Percentiles rank a stretch among this genome's conserved stretches.
Conservation (phyloP, 352 stramenopile genomes). For the Pythium dissotocum region DNA sequence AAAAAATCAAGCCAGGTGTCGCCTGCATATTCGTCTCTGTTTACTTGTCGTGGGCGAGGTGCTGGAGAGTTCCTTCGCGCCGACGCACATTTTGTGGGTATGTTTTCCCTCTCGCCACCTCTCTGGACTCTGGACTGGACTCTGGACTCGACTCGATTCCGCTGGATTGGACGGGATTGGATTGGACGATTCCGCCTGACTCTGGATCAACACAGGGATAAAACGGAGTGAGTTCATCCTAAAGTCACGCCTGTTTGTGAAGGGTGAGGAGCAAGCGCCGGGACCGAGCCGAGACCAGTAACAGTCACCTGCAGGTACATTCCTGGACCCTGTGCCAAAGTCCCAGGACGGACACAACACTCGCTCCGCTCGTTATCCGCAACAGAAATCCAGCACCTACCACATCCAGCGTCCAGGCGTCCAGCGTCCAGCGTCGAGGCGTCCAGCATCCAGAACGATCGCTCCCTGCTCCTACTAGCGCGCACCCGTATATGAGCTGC, state of each 20-base stretch:
- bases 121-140: too few species aligned
- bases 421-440: background rate
- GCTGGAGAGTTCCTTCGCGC: conserved; percentile 9
- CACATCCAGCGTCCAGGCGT: background rate
- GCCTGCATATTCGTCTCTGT: background rate
- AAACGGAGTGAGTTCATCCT: background rate
- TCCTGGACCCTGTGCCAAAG: conserved; percentile 7
- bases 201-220: background rate
- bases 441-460: too few species aligned
- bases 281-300: background rate
- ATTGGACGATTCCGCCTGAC: background rate
- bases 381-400: background rate
- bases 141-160: too few species aligned
- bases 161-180: background rate
- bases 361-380: background rate
- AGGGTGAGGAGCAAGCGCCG: background rate
- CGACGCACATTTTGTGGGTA: background rate
- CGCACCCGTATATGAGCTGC: background rate
- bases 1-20: background rate
- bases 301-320: background rate
- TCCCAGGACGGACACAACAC: background rate
- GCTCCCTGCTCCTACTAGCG: background rate
- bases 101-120: background rate
- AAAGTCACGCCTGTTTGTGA: background rate
- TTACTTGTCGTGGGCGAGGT: background rate